Evolutionary conservation across 768 basidiomycete genomes (phyloP), one percentile per base, ranked within the genome.

Genomic region (Suillus subluteus): DNA sequence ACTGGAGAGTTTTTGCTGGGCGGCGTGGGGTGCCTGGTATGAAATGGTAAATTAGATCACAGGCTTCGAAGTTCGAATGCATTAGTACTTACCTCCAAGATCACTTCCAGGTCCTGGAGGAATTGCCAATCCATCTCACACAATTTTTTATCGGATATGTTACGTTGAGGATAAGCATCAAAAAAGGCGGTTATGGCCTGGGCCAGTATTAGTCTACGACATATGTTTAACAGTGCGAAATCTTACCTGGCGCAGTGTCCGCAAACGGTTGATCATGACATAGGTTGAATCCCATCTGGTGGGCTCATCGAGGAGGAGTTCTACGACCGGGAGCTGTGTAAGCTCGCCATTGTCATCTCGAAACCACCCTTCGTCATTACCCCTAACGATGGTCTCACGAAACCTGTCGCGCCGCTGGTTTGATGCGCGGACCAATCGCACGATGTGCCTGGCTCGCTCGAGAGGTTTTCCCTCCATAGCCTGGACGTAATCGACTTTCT

Each of bases 221-320:
- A 1, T 55, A 21, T 55, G 9, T 55, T 52, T 26, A 4, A 23
- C 5, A n/a, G 4, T 48, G 46, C 48, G 0, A 3, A 40, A 38
- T 48, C 66, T 58, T 67, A 67, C 68, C 37, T 52, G 66, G 2
- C 13, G 35, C 30, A 67, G 62, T 6, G 56, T 35, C 13, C 35
- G 5, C 54, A 68, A 35, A 35, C 30, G 6, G 38, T 69, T 52
- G 0, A 82, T 66, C 79, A 83, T 81, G 61, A 80, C 74, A 46
- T 70, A 80, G 0, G 75, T 79, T 26, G 75, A 80, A 56, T 82
- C 79, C 82, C 80, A 82, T 0, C 74, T 67, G 0, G 80, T 83
- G 2, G 65, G 40, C 4, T 84, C 76, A 64, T 84, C 76, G 1
- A 75, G 71, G 1, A 69, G 63, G 3, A 67, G 54, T 26, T 67